Evolutionary conservation across 495 filamentous ascomycete species (phyloP).

Genomic region (Aspergillus sparsus): DNA sequence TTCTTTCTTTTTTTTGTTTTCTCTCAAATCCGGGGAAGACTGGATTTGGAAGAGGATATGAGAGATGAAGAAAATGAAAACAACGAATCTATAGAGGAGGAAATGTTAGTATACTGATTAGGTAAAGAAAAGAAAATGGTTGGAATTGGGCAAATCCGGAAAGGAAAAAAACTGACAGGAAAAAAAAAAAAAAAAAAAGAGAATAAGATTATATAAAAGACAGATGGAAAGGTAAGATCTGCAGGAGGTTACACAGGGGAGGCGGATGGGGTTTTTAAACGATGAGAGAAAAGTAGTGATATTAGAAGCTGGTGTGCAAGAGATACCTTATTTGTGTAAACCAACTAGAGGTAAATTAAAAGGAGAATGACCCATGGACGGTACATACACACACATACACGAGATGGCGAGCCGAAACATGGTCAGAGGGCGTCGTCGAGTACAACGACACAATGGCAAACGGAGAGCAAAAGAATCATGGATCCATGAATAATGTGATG

Average conservation of each 20-base stretch:
- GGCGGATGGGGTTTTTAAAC: conserved; percentile 13
- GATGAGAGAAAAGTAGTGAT: conserved; percentile 5
- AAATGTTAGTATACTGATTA: neutral
- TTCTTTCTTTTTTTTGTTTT: too few species aligned
- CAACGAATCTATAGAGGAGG: neutral
- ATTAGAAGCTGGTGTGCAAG: neutral
- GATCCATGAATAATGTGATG: neutral
- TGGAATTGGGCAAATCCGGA: neutral
- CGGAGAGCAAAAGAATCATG: neutral
- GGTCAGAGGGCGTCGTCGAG: neutral
- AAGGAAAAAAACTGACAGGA: conserved; percentile 1
- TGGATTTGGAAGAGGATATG: too few species aligned
- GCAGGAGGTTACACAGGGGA: conserved; percentile 19
- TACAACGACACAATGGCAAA: neutral
- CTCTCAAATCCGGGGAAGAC: neutral
- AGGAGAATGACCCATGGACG: conserved; percentile 1
- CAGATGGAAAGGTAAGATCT: conserved; percentile 6
- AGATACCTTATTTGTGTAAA: neutral
- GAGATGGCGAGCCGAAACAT: neutral
- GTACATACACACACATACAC: neutral
- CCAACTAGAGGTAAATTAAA: neutral
- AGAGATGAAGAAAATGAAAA: neutral
- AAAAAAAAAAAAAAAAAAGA: conserved; percentile 3
- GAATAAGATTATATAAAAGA: conserved; percentile 6
- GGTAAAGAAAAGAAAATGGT: neutral